These are phyloP conservation scores for Aspergillus carbonarius DNA, from an alignment of 2,329 filamentous ascomycete species.

Conservation along the genomic window DNA sequence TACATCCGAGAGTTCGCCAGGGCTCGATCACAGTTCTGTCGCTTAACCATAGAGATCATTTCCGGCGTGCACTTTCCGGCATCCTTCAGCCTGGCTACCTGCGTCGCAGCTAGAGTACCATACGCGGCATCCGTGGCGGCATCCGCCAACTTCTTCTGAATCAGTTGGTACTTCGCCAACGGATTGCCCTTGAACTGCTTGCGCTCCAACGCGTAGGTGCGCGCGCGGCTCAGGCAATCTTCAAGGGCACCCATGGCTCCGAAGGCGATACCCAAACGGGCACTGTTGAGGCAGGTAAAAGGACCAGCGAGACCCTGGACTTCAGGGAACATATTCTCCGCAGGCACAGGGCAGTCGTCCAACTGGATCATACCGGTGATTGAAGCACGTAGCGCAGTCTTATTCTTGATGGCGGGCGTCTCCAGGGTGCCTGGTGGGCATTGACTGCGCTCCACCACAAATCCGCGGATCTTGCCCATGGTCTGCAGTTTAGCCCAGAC, in stretches of 20 bases:
- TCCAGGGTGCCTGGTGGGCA: conserved; percentile 87
- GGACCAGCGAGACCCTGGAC: conserved; percentile 84
- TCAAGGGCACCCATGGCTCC: conserved; percentile 92
- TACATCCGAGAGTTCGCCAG: conserved; percentile 71
- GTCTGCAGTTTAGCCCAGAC: conserved; percentile 92
- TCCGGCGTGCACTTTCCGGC: conserved; percentile 83
- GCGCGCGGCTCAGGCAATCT: conserved; percentile 78
- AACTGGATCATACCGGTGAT: conserved; percentile 98
- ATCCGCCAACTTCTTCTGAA: conserved; percentile 97
- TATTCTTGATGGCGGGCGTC: conserved; percentile 90
- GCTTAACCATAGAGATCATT: conserved; percentile 96
- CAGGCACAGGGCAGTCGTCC: conserved; percentile 82
- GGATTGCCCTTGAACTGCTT: conserved; percentile 97
- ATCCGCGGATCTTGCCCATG: conserved; percentile 91
- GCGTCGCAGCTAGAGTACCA: conserved; percentile 83
- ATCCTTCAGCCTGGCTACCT: conserved; percentile 92
- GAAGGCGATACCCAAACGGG: conserved; percentile 89
- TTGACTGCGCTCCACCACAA: conserved; percentile 79
- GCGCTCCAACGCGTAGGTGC: conserved; percentile 85
- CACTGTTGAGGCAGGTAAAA: conserved; percentile 92
- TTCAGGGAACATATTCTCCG: conserved; percentile 89
- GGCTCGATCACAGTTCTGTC: conserved; percentile 94
- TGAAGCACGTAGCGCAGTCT: conserved; percentile 88
- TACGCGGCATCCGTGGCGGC: conserved; percentile 87
- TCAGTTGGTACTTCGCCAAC: conserved; percentile 89